Conservation (phyloP, 768 basidiomycete genomes). For the Hygrophorus russula region DNA sequence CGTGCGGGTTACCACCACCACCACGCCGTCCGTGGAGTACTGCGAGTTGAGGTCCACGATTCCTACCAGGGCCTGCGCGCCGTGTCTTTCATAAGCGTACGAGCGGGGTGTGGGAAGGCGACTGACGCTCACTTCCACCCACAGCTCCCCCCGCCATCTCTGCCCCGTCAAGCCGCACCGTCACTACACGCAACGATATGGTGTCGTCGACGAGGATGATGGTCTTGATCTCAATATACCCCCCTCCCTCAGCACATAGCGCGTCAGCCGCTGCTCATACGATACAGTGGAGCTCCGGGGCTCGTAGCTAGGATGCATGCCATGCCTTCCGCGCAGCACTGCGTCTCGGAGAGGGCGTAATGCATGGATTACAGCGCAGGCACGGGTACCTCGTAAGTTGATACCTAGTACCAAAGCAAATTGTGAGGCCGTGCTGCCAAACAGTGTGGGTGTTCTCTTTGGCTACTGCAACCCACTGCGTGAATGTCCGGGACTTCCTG, state of each 20-base stretch:
- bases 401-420: conserved; percentile 11
- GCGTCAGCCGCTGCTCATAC: too few species aligned
- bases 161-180: conserved; percentile 1
- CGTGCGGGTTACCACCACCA: neutral
- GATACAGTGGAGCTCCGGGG: neutral
- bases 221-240: conserved; percentile 14
- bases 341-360: conserved; percentile 9
- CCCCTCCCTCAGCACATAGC: too few species aligned
- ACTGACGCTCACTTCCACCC: conserved; percentile 11
- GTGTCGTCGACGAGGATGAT: conserved; percentile 15
- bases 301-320: too few species aligned
- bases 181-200: conserved; percentile 11
- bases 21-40: conserved; percentile 45
- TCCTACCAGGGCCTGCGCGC: conserved; percentile 32
- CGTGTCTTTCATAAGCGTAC: too few species aligned
- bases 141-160: conserved; percentile 14
- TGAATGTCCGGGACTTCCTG: too few species aligned
- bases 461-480: conserved; percentile 14
- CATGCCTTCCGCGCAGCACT: conserved; percentile 7
- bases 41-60: conserved; percentile 34
- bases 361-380: conserved; percentile 12
- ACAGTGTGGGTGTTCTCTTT: conserved; percentile 9
- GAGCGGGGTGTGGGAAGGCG: too few species aligned
- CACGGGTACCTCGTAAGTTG: conserved; percentile 15
- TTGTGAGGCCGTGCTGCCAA: conserved; percentile 9